A percentile compares a stretch with the other conserved stretches of the same genome.
Conservation (phyloP, 176 grass and related monocot genomes). For the Aegilops sharonensis region DNA sequence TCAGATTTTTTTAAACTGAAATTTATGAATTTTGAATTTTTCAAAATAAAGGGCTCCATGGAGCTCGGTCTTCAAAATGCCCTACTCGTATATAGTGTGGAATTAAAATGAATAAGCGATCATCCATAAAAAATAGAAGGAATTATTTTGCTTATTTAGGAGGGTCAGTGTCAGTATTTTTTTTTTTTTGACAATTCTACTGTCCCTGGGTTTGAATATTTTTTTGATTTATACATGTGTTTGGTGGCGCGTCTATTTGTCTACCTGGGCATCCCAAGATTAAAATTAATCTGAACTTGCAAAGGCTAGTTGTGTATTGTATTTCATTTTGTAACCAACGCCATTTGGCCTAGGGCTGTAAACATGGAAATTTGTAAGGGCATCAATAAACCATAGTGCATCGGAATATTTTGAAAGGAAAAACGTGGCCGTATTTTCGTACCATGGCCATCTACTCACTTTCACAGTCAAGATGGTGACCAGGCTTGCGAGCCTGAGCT, state of each 20-base stretch:
- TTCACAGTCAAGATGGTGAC: too few relatives aligned
- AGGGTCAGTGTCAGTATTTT: not conserved
- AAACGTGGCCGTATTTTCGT: too few relatives aligned
- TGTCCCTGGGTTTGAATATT: not conserved
- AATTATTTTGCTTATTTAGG: not conserved
- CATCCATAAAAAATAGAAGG: not conserved
- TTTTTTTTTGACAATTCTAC: not conserved
- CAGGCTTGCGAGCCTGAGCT: too few relatives aligned
- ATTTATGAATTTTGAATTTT: too few relatives aligned
- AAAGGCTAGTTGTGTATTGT: not conserved
- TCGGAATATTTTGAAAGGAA: not conserved
- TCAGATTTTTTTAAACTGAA: too few relatives aligned
- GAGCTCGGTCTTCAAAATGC: too few relatives aligned
- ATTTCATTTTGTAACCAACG: too few relatives aligned
- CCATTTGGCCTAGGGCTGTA: not conserved
- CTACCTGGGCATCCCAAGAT: not conserved
- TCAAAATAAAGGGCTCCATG: too few relatives aligned
- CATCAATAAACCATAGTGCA: not conserved
- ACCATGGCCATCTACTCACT: too few relatives aligned
- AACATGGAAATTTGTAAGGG: not conserved
- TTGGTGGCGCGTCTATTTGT: not conserved
- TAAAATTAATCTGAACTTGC: not conserved
- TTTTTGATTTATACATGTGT: not conserved
- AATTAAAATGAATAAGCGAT: not conserved
- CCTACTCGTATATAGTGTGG: not conserved